Percentiles rank a stretch among this genome's conserved stretches.
These are phyloP conservation scores for Phytophthora boehmeriae DNA, from an alignment of 352 stramenopile genomes.

Conservation along the genomic window DNA sequence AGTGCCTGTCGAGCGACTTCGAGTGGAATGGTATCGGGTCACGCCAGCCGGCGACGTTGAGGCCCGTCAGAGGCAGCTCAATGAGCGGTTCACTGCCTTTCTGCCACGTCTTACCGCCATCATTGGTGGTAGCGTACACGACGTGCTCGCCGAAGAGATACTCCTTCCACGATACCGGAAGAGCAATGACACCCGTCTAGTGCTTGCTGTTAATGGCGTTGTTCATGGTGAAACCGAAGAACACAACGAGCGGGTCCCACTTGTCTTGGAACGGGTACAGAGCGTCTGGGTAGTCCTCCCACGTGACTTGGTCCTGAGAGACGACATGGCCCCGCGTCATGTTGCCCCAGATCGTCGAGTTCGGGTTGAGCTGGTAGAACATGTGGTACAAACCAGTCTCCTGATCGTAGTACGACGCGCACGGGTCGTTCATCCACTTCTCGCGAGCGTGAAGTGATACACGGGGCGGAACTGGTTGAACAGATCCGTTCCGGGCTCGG, in stretches of 20 bases:
- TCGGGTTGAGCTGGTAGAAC: constrained; percentile 72
- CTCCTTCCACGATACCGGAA: constrained; percentile 47
- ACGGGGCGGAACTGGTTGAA: constrained; percentile 55
- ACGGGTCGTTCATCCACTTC: constrained; percentile 11
- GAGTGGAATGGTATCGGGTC: constrained; percentile 56
- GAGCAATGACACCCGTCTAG: constrained; percentile 46
- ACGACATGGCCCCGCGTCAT: constrained; percentile 67
- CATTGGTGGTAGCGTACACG: constrained; percentile 50
- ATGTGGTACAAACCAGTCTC: constrained; percentile 62
- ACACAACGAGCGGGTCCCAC: constrained; percentile 61
- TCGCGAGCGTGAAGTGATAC: constrained; percentile 57
- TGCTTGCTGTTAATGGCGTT: constrained; percentile 54
- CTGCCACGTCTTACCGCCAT: constrained; percentile 58
- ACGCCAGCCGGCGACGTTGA: constrained; percentile 57
- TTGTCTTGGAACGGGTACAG: constrained; percentile 46
- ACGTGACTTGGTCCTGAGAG: constrained; percentile 59
- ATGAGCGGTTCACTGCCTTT: constrained; percentile 46
- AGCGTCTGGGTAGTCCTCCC: constrained; percentile 56
- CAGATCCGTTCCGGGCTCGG: not conserved
- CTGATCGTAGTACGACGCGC: constrained; percentile 45
- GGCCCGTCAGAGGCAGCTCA: constrained; percentile 37
- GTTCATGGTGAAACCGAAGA: constrained; percentile 54
- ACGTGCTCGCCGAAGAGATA: constrained; percentile 64
- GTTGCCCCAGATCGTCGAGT: too few relatives aligned
- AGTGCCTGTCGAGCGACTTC: too few relatives aligned